Evolutionary conservation across 805 yeast species (phyloP).

Genomic region (Suhomyces kilbournensis): DNA sequence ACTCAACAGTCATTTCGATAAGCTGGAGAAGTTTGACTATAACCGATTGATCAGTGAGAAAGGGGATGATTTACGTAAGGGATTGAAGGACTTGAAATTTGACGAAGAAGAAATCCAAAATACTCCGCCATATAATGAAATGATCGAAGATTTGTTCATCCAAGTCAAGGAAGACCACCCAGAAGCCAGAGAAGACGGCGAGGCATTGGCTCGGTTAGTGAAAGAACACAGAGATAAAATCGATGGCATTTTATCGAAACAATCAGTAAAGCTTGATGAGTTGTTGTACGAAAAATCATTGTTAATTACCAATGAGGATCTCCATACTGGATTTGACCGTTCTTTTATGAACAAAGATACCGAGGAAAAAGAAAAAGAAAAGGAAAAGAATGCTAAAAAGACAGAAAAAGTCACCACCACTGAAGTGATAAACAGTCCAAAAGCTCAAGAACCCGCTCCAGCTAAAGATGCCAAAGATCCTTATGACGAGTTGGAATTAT

Average conservation of each 20-base stretch:
- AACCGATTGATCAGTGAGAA: constrained; percentile 31
- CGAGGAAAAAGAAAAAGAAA: constrained; percentile 17
- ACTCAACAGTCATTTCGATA: constrained; percentile 54
- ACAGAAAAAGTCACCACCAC: constrained; percentile 23
- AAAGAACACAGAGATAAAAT: constrained; percentile 68
- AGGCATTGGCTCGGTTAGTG: constrained; percentile 36
- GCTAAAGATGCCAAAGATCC: not conserved
- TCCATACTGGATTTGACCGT: constrained; percentile 87
- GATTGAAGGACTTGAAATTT: constrained; percentile 37
- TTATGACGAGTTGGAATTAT: constrained; percentile 50
- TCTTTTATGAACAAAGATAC: constrained; percentile 69
- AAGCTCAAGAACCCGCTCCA: not conserved
- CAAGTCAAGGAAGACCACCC: constrained; percentile 66
- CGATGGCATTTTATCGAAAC: constrained; percentile 60
- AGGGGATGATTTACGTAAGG: constrained; percentile 46
- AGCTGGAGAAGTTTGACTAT: constrained; percentile 52
- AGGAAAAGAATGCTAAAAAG: not conserved
- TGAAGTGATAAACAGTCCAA: constrained; percentile 24
- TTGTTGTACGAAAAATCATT: constrained; percentile 66
- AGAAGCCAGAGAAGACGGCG: constrained; percentile 39
- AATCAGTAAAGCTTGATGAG: constrained; percentile 61
- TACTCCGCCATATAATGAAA: constrained; percentile 75
- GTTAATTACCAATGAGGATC: constrained; percentile 86
- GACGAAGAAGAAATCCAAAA: constrained; percentile 37
- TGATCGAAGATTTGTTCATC: constrained; percentile 86